phyloP scores from a whole-genome alignment of 225 moss, liverwort and hornwort species.

The Polytrichum commune region DNA sequence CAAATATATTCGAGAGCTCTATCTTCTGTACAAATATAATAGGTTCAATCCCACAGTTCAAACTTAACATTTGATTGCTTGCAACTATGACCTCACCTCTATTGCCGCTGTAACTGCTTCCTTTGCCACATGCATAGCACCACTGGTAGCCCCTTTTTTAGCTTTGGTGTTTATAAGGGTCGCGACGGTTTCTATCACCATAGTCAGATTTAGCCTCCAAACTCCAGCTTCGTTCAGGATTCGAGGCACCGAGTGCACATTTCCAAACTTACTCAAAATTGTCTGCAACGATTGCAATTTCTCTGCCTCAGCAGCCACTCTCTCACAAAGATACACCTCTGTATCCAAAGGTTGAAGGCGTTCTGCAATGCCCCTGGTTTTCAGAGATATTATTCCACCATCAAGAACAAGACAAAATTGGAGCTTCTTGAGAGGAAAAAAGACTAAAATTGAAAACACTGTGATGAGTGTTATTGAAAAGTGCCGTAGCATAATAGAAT shows the following conservation, averaged over 20 bases:
- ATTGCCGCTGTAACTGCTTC: constrained; percentile 20
- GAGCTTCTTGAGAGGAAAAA: too few relatives aligned
- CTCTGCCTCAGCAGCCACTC: constrained; percentile 24
- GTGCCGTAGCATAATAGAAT: too few relatives aligned
- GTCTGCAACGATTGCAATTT: constrained; percentile 23
- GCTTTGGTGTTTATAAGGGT: constrained; percentile 41
- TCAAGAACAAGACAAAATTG: too few relatives aligned
- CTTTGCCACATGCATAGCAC: constrained; percentile 25
- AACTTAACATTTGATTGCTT: too few relatives aligned
- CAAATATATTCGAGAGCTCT: too few relatives aligned
- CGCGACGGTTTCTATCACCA: constrained; percentile 20
- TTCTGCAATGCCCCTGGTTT: constrained; percentile 46
- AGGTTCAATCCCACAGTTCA: too few relatives aligned
- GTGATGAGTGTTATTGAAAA: too few relatives aligned
- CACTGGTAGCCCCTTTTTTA: constrained; percentile 19
- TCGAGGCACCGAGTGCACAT: constrained; percentile 49
- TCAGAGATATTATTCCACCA: neutral
- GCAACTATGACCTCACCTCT: constrained; percentile 11
- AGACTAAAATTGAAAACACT: too few relatives aligned
- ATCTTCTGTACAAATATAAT: too few relatives aligned
- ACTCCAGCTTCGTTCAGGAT: constrained; percentile 23
- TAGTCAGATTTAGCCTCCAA: constrained; percentile 25
- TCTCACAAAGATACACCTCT: constrained; percentile 32
- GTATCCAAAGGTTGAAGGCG: constrained; percentile 50
- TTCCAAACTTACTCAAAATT: constrained; percentile 38